Percentiles rank a stretch among this genome's conserved stretches.
Conservation (phyloP, 768 basidiomycete species). For the Leccinum subtestaceum region DNA sequence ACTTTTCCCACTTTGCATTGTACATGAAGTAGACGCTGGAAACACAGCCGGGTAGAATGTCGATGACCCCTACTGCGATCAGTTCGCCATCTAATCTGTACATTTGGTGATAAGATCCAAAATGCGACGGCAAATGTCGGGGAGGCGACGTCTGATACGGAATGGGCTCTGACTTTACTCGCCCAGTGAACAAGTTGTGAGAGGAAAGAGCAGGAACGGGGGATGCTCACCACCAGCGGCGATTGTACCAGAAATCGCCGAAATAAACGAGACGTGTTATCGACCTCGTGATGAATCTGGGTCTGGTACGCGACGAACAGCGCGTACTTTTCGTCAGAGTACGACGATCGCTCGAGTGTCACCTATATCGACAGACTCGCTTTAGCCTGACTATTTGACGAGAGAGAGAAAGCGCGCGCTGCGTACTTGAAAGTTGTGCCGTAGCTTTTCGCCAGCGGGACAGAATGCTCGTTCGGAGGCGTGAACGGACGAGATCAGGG, state of each 20-base stretch:
- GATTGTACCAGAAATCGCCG: conserved; percentile 74
- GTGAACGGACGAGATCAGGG: conserved; percentile 51
- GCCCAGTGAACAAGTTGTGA: not conserved
- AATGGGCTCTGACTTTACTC: conserved; percentile 54
- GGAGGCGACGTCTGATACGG: conserved; percentile 51
- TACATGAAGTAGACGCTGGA: conserved; percentile 91
- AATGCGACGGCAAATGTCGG: conserved; percentile 63
- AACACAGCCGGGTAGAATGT: conserved; percentile 84
- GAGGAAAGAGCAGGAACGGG: not conserved
- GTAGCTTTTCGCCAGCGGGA: conserved; percentile 26
- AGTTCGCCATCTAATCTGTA: conserved; percentile 81
- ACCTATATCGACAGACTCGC: conserved; percentile 43
- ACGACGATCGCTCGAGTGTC: conserved; percentile 72
- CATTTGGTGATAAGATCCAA: conserved; percentile 92
- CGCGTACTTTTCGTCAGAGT: conserved; percentile 74
- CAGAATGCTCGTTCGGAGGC: conserved; percentile 45
- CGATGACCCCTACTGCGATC: conserved; percentile 84
- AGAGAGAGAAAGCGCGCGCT: not conserved
- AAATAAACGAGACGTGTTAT: conserved; percentile 53
- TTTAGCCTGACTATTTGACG: not conserved
- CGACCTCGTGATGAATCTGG: conserved; percentile 69
- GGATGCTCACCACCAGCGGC: conserved; percentile 60
- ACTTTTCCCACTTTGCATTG: conserved; percentile 62
- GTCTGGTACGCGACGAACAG: conserved; percentile 78
- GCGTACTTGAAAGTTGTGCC: conserved; percentile 61